These are phyloP conservation scores for Bryoerythrophyllum caledonicum DNA, from an alignment of 225 moss, liverwort and hornwort species.

Conservation along the genomic window DNA sequence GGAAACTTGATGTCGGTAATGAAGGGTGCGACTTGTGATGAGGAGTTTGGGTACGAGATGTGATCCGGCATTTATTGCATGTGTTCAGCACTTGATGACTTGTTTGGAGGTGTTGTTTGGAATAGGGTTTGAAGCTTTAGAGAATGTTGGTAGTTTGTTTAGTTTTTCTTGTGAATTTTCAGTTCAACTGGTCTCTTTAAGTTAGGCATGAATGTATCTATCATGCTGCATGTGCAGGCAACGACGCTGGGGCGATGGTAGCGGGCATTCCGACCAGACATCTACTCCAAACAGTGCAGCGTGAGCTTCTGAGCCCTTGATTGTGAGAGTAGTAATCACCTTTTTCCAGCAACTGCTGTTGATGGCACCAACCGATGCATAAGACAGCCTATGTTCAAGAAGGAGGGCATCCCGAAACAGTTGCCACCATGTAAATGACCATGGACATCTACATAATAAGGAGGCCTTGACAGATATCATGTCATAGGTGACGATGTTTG, in stretches of 20 bases:
- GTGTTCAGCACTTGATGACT: neutral
- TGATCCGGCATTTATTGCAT: neutral
- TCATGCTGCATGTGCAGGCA: slow-evolving; percentile 25
- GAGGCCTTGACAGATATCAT: no score
- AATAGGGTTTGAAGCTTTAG: neutral
- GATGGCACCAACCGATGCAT: neutral
- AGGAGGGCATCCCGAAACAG: neutral
- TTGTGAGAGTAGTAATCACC: neutral
- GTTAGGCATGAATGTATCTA: neutral
- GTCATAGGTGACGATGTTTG: no score
- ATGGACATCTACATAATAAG: no score
- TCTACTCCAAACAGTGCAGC: slow-evolving; percentile 37
- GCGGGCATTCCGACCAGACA: slow-evolving; percentile 25
- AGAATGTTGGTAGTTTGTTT: neutral
- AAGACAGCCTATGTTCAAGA: neutral
- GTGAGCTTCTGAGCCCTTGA: slow-evolving; percentile 28
- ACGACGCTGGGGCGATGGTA: slow-evolving; percentile 24
- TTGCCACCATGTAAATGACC: neutral
- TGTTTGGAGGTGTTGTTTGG: neutral
- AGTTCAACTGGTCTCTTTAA: neutral
- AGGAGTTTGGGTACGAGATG: neutral
- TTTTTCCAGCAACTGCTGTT: neutral
- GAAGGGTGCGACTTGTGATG: no score
- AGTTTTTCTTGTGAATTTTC: neutral
- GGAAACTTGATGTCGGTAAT: neutral